Percentiles rank a stretch among this genome's conserved stretches.
These are phyloP conservation scores for Pseudozyma thailandica DNA, from an alignment of 1,284 basidiomycete genomes.

Conservation along the genomic window DNA sequence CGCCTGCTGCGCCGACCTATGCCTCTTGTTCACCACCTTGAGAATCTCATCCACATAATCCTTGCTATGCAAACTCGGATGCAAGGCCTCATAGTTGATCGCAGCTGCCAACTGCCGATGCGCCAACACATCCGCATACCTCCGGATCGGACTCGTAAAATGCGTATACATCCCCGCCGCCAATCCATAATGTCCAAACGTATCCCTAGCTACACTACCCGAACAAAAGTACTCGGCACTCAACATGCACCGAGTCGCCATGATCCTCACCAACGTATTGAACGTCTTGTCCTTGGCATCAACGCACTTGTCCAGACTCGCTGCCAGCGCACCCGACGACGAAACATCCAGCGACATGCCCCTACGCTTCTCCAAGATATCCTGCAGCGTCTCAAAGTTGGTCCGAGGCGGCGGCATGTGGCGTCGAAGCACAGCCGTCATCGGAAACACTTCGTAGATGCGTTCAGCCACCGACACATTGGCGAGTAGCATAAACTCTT, in stretches of 20 bases:
- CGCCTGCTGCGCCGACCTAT: conserved; percentile 97
- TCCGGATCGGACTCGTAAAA: conserved; percentile 75
- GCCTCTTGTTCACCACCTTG: conserved; percentile 87
- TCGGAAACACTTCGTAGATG: conserved; percentile 94
- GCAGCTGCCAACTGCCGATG: conserved; percentile 93
- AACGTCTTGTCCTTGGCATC: conserved; percentile 77
- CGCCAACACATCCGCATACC: conserved; percentile 81
- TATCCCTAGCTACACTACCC: conserved; percentile 88
- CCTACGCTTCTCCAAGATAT: conserved; percentile 87
- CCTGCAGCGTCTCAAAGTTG: conserved; percentile 95
- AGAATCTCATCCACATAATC: conserved; percentile 87
- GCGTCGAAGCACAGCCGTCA: conserved; percentile 92
- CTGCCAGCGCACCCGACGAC: conserved; percentile 88
- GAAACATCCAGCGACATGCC: conserved; percentile 89
- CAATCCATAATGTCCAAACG: conserved; percentile 95
- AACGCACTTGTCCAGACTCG: conserved; percentile 86
- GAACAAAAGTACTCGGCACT: conserved; percentile 98
- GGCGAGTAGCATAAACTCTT: conserved; percentile 98
- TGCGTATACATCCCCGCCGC: conserved; percentile 98
- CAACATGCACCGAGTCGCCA: conserved; percentile 98
- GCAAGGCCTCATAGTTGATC: conserved; percentile 84
- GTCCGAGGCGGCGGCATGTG: conserved; percentile 90
- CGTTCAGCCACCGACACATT: conserved; percentile 92
- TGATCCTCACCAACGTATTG: conserved; percentile 97
- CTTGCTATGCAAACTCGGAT: conserved; percentile 87